Evolutionary conservation across 192 early-diverging fungal genomes (phyloP), one percentile per base, ranked within the genome.

Genomic region (Dissophora ornata): DNA sequence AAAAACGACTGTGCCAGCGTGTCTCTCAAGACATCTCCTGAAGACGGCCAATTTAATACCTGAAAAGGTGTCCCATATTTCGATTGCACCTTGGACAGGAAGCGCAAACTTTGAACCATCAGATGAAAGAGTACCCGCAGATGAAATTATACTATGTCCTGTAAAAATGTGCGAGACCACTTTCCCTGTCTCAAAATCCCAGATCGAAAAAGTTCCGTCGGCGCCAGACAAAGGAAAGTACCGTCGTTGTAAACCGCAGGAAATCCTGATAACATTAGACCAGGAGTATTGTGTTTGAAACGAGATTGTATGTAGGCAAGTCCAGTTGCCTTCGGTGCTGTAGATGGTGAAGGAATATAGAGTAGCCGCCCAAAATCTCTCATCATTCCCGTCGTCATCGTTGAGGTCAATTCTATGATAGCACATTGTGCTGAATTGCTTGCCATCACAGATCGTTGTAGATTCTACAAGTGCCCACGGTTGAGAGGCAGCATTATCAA

Each of bases 71-170:
- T 65, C 51, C 11, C 49, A 21, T 0, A 65, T 46, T 15, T 65
- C 40, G 10, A 65, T 53, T 5, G 38, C 15, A 18, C 19, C 13
- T 0, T 55, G 44, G 7, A 55, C 29, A 10, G 41, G 12, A n/a
- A 65, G 36, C 18, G 52, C 62, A 0, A 65, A 18, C 42, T 33
- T 44, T 19, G 52, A 18, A 24, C 52, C 62, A 24, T 65, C 51
- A 1, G 25, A 28, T 4, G 62, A 65, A 1, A 65, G 18, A 13
- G 15, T 28, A 1, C 51, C 38, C 2, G 29, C 7, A 3, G 36
- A 16, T 16, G 42, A 4, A 1, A 30, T 29, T 13, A 1, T 44
- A 4, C 55, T 47, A 2, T n/a, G 10, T 12, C 29, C 41, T 4
- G 34, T 32, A 21, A 16, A 47, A 24, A 65, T 55, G 22, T 65